phyloP scores from a whole-genome alignment of 1,284 basidiomycete genomes.

The Gymnopus androsaceus region DNA sequence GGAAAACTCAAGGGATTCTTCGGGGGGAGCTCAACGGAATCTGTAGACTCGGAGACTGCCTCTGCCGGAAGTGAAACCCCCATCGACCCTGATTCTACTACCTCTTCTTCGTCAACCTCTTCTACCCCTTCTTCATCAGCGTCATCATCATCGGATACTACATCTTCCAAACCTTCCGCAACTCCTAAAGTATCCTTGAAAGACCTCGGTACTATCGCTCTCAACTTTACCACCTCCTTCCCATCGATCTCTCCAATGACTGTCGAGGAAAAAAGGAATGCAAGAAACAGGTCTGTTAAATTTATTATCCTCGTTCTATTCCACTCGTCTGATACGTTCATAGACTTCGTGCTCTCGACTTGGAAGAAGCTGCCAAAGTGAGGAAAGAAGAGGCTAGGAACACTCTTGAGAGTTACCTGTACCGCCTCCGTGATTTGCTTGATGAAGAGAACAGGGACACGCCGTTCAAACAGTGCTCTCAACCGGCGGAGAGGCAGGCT shows the following conservation, averaged over 20 bases:
- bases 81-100: constrained; percentile 23
- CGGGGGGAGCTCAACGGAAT: constrained; percentile 50
- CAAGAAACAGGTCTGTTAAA: constrained; percentile 61
- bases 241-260: constrained; percentile 72
- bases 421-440: constrained; percentile 85
- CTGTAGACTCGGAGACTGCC: constrained; percentile 34
- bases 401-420: constrained; percentile 89
- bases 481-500: constrained; percentile 65
- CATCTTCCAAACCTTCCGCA: constrained; percentile 37
- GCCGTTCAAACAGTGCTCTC: constrained; percentile 82
- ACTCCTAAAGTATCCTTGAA: constrained; percentile 30
- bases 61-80: constrained; percentile 42
- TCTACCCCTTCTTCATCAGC: constrained; percentile 27
- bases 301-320: neutral
- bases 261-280: constrained; percentile 68
- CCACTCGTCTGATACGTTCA: neutral
- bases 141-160: constrained; percentile 30
- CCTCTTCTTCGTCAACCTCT: constrained; percentile 29
- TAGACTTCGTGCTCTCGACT: constrained; percentile 80
- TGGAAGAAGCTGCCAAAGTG: constrained; percentile 75
- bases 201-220: constrained; percentile 54
- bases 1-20: constrained; percentile 87
- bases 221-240: constrained; percentile 66
- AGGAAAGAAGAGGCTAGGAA: constrained; percentile 91
- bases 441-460: constrained; percentile 63